Conservation (phyloP, 129 eudicot species). For the Escallonia rubra region DNA sequence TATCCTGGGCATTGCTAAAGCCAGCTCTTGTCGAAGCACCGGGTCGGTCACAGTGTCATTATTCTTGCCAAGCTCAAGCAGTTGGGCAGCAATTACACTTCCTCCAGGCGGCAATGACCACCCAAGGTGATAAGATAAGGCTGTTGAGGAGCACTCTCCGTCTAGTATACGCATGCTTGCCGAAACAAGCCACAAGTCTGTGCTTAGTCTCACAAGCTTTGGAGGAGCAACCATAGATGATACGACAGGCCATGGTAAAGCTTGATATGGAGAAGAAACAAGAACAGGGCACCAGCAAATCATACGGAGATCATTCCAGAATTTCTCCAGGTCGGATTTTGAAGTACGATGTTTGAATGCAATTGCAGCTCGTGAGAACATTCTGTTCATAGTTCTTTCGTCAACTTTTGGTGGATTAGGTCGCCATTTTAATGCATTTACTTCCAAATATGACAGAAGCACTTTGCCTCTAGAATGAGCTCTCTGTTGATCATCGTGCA, state of each 20-base stretch:
- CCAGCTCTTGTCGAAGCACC: conserved; percentile 78
- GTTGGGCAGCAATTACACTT: conserved; percentile 94
- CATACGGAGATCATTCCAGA: conserved; percentile 85
- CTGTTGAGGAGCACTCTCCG: conserved; percentile 87
- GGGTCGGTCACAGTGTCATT: conserved; percentile 81
- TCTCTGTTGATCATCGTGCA: conserved; percentile 54
- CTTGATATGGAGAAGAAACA: conserved; percentile 63
- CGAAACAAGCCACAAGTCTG: conserved; percentile 94
- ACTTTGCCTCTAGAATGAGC: conserved; percentile 85
- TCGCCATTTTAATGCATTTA: conserved; percentile 80
- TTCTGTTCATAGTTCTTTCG: conserved; percentile 58
- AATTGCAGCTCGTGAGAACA: conserved; percentile 78
- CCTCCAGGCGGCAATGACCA: conserved; percentile 96
- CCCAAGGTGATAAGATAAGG: conserved; percentile 73
- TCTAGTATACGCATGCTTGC: conserved; percentile 97
- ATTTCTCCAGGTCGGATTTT: conserved; percentile 77
- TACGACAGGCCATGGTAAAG: conserved; percentile 92
- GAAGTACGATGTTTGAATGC: conserved; percentile 65
- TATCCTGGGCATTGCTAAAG: conserved; percentile 89
- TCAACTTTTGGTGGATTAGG: conserved; percentile 47
- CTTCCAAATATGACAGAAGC: conserved; percentile 90
- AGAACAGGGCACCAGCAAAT: conserved; percentile 97
- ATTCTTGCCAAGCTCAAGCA: conserved; percentile 97
- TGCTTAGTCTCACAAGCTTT: conserved; percentile 68
- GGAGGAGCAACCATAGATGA: conserved; percentile 95